phyloP scores from a whole-genome alignment of 2,329 filamentous ascomycete species.

The Colletotrichum chrysophilum region DNA sequence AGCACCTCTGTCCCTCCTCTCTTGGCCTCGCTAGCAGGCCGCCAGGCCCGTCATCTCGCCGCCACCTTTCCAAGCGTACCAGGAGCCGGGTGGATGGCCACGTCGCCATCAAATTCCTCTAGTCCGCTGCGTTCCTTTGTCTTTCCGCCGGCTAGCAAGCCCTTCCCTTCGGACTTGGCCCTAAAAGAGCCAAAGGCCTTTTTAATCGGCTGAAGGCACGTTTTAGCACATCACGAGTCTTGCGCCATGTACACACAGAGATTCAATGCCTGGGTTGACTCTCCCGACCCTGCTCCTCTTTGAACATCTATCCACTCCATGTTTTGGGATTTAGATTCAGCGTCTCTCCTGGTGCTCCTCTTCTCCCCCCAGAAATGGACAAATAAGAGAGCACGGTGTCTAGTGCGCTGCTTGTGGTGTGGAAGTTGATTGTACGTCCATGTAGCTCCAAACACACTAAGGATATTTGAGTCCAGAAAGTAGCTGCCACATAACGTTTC shows the following conservation, averaged over 20 bases:
- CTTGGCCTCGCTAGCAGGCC: not conserved
- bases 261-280: not conserved
- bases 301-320: not conserved
- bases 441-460: not conserved
- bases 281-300: not conserved
- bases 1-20: not conserved
- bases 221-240: not conserved
- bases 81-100: not conserved
- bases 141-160: not conserved
- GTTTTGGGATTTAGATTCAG: not conserved
- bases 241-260: not conserved
- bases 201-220: not conserved
- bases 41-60: not conserved
- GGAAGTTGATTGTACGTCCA: not conserved
- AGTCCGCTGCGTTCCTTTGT: not conserved
- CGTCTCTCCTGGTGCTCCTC: not conserved
- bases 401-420: not conserved
- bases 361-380: not conserved
- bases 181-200: not conserved
- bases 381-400: not conserved
- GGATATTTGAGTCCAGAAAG: not conserved
- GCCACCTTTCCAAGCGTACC: not conserved
- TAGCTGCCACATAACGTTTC: not conserved
- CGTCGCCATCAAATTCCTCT: not conserved
- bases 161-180: not conserved